These are phyloP conservation scores for Papiliotrema terrestris DNA, from an alignment of 1,284 basidiomycete genomes.

Conservation along the genomic window DNA sequence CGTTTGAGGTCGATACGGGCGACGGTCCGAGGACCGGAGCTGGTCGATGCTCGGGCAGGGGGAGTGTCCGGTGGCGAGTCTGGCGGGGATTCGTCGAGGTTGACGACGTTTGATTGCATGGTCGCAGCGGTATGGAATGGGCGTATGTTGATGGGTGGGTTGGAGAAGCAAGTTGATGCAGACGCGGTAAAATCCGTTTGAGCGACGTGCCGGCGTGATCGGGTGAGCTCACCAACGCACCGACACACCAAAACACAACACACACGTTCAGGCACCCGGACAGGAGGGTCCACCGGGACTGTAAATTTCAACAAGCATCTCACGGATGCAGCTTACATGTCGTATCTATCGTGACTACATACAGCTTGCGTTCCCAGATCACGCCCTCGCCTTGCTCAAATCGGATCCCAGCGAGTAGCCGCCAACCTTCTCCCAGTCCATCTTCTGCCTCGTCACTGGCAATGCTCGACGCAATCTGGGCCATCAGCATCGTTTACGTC, in stretches of 20 bases:
- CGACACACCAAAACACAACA: no score
- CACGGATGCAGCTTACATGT: no score
- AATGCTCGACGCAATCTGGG: constrained; percentile 72
- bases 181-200: no score
- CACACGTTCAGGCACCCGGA: no score
- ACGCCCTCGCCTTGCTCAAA: constrained; percentile 53
- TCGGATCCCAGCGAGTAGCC: constrained; percentile 85
- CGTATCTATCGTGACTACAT: no score
- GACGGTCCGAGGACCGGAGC: background rate
- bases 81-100: background rate
- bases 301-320: no score
- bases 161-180: no score
- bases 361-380: background rate
- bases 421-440: constrained; percentile 87
- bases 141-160: no score
- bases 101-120: background rate
- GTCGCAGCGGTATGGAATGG: no score
- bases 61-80: background rate
- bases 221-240: no score
- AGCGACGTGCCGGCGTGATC: no score
- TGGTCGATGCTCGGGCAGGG: background rate
- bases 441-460: constrained; percentile 85
- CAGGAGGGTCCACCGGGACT: no score
- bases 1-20: background rate
- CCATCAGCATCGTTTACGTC: background rate